Percentiles rank a stretch among this genome's conserved stretches.
Evolutionary conservation across 2,329 filamentous ascomycete genomes (phyloP).

Genomic region (Pseudogymnoascus sp.): DNA sequence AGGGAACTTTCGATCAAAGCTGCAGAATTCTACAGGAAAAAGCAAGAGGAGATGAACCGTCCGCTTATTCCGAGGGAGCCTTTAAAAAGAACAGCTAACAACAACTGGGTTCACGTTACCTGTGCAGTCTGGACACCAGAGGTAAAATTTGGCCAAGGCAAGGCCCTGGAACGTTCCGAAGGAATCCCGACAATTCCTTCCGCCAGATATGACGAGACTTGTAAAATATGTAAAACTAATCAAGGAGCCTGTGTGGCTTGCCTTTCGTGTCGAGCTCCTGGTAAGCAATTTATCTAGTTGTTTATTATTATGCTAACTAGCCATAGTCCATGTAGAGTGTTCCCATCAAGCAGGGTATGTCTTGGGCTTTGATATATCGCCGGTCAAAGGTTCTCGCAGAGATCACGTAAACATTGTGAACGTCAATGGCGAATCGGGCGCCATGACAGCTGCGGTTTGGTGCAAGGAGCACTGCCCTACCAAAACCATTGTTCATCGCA

Average conservation of each 20-base stretch:
- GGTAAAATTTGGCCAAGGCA: conserved; percentile 82
- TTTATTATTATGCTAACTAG: background rate
- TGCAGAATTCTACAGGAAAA: conserved; percentile 72
- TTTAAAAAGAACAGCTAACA: conserved; percentile 86
- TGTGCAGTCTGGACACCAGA: conserved; percentile 90
- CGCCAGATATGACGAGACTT: conserved; percentile 64
- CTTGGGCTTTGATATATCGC: conserved; percentile 83
- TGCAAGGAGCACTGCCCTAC: conserved; percentile 78
- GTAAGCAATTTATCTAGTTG: conserved; percentile 23
- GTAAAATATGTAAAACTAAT: conserved; percentile 72
- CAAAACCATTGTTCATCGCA: conserved; percentile 65
- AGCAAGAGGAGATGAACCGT: conserved; percentile 75
- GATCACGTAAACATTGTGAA: conserved; percentile 74
- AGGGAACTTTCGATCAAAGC: conserved; percentile 73
- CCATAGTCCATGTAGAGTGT: conserved; percentile 71
- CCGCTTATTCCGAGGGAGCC: conserved; percentile 80
- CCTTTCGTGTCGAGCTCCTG: conserved; percentile 55
- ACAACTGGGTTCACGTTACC: conserved; percentile 96
- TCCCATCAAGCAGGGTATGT: conserved; percentile 74
- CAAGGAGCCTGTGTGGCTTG: conserved; percentile 77
- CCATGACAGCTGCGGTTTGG: conserved; percentile 80
- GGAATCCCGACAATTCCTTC: conserved; percentile 77
- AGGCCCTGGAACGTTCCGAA: conserved; percentile 75
- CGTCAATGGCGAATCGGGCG: conserved; percentile 70
- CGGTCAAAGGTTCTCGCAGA: conserved; percentile 79